These are phyloP conservation scores for Neocallimastix lanati DNA, from an alignment of 192 early-diverging fungal genomes.

Conservation along the genomic window DNA sequence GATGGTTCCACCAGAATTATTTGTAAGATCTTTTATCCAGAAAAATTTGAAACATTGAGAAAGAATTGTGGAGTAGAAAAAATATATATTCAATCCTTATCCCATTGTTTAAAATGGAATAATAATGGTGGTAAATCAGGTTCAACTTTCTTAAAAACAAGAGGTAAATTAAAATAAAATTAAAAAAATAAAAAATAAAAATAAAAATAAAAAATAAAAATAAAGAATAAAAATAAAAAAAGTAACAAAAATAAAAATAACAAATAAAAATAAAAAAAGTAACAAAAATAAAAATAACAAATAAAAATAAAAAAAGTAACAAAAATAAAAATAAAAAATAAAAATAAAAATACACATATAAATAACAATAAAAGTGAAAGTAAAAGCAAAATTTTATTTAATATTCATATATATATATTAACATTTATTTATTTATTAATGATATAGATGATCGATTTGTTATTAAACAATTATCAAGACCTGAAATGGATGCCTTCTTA, in stretches of 20 bases:
- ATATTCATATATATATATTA: too few relatives aligned
- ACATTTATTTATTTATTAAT: background rate
- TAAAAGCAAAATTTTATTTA: too few relatives aligned
- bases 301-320: too few relatives aligned
- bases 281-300: too few relatives aligned
- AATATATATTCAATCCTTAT: conserved; percentile 64
- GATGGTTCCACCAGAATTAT: conserved; percentile 15
- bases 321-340: too few relatives aligned
- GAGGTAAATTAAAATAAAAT: conserved; percentile 17
- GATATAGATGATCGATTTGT: conserved; percentile 64
- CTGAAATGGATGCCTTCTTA: conserved; percentile 71
- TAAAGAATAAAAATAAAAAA: too few relatives aligned
- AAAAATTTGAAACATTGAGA: conserved; percentile 81
- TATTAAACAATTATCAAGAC: conserved; percentile 70
- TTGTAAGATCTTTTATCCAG: conserved; percentile 81
- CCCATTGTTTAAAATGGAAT: conserved; percentile 69
- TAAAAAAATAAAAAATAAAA: background rate
- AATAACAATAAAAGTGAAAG: too few relatives aligned
- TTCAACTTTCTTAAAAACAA: conserved; percentile 73
- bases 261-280: too few relatives aligned
- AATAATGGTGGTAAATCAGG: conserved; percentile 79
- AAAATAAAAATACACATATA: too few relatives aligned
- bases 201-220: background rate
- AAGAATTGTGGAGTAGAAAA: conserved; percentile 67
- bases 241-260: too few relatives aligned